These are phyloP conservation scores for Metschnikowia koreensis DNA, from an alignment of 805 yeast genomes.

Conservation along the genomic window DNA sequence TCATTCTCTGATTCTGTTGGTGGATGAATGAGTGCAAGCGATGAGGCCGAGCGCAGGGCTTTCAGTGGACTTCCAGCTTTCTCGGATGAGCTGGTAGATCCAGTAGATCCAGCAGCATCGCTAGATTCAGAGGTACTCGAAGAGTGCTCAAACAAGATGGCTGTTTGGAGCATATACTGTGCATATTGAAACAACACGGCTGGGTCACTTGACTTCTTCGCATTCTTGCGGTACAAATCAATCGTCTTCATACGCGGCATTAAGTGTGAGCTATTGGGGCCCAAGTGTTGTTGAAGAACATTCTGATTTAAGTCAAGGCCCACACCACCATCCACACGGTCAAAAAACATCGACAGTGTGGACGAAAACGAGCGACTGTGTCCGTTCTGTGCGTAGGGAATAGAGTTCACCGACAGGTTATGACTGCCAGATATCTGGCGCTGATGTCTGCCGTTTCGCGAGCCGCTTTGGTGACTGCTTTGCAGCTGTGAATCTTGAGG, in stretches of 20 bases:
- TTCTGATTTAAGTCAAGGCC: constrained; percentile 53
- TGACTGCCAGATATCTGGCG: constrained; percentile 8
- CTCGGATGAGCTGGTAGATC: neutral
- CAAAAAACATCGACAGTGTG: constrained; percentile 37
- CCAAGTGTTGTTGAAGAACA: constrained; percentile 51
- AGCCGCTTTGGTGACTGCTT: neutral
- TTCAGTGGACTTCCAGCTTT: neutral
- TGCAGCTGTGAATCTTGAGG: constrained; percentile 19
- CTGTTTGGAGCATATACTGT: constrained; percentile 84
- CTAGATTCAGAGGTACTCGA: neutral
- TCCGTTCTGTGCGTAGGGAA: constrained; percentile 15
- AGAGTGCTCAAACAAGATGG: constrained; percentile 37
- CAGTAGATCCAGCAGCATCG: neutral
- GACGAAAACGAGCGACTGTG: constrained; percentile 39
- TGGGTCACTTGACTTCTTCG: constrained; percentile 81
- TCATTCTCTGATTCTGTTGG: constrained; percentile 17
- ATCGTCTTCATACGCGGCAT: constrained; percentile 79
- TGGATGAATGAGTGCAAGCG: constrained; percentile 4
- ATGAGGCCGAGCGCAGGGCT: constrained; percentile 3
- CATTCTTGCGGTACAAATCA: constrained; percentile 83
- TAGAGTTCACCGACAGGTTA: constrained; percentile 26
- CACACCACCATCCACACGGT: constrained; percentile 31
- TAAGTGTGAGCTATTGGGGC: constrained; percentile 48
- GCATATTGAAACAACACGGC: constrained; percentile 87
- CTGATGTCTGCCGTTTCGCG: neutral